Base-by-base conservation (phyloP, 2,329 filamentous ascomycete species). In the Aspergillus flavus region DNA sequence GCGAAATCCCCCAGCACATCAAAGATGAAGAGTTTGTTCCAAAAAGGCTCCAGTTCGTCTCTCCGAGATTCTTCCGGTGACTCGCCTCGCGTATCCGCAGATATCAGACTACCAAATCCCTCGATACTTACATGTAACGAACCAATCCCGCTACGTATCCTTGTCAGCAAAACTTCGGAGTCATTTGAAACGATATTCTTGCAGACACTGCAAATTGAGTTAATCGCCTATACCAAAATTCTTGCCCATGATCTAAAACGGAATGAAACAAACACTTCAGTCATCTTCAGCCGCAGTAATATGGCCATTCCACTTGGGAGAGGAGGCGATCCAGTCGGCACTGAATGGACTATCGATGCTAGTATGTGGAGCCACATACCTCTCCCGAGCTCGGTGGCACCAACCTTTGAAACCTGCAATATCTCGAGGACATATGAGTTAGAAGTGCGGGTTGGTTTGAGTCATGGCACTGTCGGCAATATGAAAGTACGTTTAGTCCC, bases 61-160 rank as follows among this genome's bases (percentile, higher is more conserved):
- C 67, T 73, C 30, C 66, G 65, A 4, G 75, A 79, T 65, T 67
- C 67, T 36, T 73, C 72, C 57, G 65, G 66, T 26, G 76, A 81
- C 50, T 70, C 80, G 64, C 82, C 85, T 3, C 84, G 87, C 2
- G 88, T 95, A 14, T 90, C 89, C 4, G 84, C 97, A 50, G 94
- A 97, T 71, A 92, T 91, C 4, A 87, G 94, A 39, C 81, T 99
- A 36, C 95, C 95, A 0, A 91, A 93, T 72, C 95, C 95, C 4
- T 85, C 92, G 4, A 91, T 97, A 52, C 81, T 98, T 57, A 97
- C 94, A 0, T 96, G 94, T 80, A 96, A 96, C 75, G 86, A 94
- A 68, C 89, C 93, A 6, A 72, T 98, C 9, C 94, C 94, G 0
- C 82, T 98, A 3, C 87, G 93, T 1, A 80, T 99, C 10, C 81